Evolutionary conservation across 495 filamentous ascomycete species (phyloP), one percentile per base, ranked within the genome.

Genomic region (Beverwykella pulmonaria): DNA sequence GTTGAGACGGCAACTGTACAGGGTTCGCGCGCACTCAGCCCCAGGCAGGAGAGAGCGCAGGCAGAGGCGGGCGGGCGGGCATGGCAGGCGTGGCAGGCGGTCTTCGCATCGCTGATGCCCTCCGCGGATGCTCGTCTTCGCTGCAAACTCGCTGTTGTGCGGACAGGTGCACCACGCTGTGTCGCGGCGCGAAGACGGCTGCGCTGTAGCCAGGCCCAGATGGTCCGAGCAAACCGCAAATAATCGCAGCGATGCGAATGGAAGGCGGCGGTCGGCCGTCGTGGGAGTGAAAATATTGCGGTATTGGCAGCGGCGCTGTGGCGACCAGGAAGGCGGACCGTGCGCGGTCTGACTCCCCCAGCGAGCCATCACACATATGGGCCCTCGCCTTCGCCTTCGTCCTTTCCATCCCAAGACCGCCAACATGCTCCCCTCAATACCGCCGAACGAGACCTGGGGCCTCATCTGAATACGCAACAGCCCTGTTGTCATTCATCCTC

Each of bases 371-470:
- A n/a, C 2, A 20, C 17, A 4, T 36, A 3, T 22, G 23, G 17
- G 34, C 29, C n/a, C 29, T 26, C 46, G 19, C 19, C 62, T 20
- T 20, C 47, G 27, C 63, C 23, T 47, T 53, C 17, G 23, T 17
- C 57, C 34, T 26, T 17, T 49, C 8, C 50, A 20, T 30, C 64
- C 29, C n/a, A 32, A 10, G 7, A 57, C 32, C 26, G 25, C 44
- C n/a, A 71, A 56, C 27, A 71, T 71, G 68, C 25, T 55, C 27
- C 36, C 55, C 64, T 59, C 53, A 17, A 71, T 71, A 64, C 60
- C 68, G 19, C 32, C 46, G 14, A 47, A 39, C 63, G 59, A 56
- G 63, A 53, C 59, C 63, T 41, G 27, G 41, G 63, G 55, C 62
- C 56, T 62, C 57, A 55, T 57, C 63, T 67, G 41, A 59, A 52